Evolutionary conservation across 192 early-diverging fungal genomes (phyloP).

Genomic region (Phlyctochytrium bullatum): DNA sequence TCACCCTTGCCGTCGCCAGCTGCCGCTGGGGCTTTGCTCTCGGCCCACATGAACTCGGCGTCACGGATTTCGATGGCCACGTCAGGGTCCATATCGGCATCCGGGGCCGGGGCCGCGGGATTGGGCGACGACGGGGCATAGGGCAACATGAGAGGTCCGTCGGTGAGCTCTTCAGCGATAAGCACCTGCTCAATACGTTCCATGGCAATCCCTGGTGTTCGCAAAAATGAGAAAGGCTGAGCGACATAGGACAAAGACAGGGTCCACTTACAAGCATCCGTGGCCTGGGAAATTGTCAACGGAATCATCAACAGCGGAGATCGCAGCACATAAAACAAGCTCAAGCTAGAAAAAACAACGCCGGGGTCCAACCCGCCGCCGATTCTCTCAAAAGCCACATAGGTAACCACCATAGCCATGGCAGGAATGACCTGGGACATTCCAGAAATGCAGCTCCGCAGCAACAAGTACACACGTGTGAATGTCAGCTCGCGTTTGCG

Average conservation of each 20-base stretch:
- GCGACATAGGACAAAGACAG: conserved; percentile 54
- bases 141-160: conserved; percentile 34
- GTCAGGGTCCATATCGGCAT: conserved; percentile 28
- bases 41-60: conserved; percentile 62
- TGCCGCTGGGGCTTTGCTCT: conserved; percentile 11
- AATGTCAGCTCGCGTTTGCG: conserved; percentile 51
- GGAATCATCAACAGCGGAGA: conserved; percentile 35
- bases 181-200: conserved; percentile 48
- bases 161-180: conserved; percentile 59
- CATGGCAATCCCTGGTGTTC: conserved; percentile 50
- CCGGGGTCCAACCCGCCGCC: conserved; percentile 17
- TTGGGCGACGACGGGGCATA: background rate
- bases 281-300: background rate
- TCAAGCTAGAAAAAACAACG: conserved; percentile 41
- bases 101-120: background rate
- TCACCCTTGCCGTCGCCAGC: background rate
- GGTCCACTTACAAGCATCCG: conserved; percentile 32
- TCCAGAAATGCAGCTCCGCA: background rate
- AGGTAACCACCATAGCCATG: conserved; percentile 31
- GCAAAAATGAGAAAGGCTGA: conserved; percentile 36
- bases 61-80: conserved; percentile 49
- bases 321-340: conserved; percentile 40
- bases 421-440: conserved; percentile 32
- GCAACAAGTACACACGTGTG: background rate
- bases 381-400: conserved; percentile 41